phyloP scores from a whole-genome alignment of 257 asterid genomes.

The Ajuga chamaepitys region DNA sequence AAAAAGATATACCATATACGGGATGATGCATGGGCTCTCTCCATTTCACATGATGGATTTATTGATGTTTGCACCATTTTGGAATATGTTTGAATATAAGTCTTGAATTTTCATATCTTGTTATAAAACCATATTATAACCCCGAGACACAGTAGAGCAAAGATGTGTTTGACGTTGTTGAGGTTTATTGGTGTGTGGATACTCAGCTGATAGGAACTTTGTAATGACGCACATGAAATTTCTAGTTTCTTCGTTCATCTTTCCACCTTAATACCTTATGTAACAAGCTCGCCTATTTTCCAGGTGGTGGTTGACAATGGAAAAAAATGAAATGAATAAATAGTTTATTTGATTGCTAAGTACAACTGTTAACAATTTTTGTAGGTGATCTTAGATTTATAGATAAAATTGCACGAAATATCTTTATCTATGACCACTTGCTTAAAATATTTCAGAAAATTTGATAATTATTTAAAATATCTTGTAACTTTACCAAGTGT shows the following conservation, averaged over 20 bases:
- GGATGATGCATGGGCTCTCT: not conserved
- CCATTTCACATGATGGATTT: not conserved
- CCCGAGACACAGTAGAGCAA: no score
- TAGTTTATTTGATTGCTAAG: no score
- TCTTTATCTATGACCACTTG: no score
- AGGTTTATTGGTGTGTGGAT: not conserved
- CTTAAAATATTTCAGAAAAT: no score
- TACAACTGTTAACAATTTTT: no score
- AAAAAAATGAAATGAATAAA: no score
- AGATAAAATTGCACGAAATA: no score
- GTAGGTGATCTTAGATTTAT: no score
- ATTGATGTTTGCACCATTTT: not conserved
- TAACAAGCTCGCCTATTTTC: not conserved
- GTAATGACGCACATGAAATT: not conserved
- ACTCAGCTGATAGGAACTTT: not conserved
- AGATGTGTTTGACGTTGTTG: not conserved
- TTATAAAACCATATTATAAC: no score
- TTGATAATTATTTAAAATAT: no score
- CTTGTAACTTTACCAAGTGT: no score
- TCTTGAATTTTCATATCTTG: not conserved
- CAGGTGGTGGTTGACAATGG: slow-evolving; percentile 82
- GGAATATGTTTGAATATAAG: not conserved
- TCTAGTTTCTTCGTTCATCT: not conserved
- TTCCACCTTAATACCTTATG: not conserved
- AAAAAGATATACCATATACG: not conserved